Conservation (phyloP, 805 yeast species). For the Candida easanensis region DNA sequence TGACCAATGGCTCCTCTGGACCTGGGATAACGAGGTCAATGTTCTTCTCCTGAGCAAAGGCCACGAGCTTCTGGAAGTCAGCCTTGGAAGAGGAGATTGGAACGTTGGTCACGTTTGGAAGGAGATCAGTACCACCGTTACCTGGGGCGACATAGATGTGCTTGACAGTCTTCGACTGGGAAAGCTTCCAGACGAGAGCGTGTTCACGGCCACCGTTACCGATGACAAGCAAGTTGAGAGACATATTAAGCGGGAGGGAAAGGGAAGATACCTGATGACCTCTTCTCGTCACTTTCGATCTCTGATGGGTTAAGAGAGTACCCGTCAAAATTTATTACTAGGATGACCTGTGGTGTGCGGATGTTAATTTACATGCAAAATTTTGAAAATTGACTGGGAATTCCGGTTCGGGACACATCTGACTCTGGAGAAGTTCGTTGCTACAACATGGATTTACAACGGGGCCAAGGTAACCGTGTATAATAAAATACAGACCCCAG, state of each 20-base stretch:
- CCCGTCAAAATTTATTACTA: not conserved
- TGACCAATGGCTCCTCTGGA: constrained; percentile 98
- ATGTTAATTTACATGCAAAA: not conserved
- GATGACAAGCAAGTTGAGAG: constrained; percentile 70
- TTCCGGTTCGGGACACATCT: not conserved
- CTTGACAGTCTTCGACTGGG: constrained; percentile 70
- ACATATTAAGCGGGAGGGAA: constrained; percentile 15
- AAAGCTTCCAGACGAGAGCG: constrained; percentile 88
- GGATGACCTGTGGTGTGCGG: constrained; percentile 4
- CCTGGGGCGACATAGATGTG: constrained; percentile 93
- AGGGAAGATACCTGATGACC: not conserved
- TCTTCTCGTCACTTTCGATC: not conserved
- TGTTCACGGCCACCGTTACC: constrained; percentile 99
- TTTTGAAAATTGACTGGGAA: not conserved
- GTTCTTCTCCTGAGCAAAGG: constrained; percentile 67
- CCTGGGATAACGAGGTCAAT: constrained; percentile 88
- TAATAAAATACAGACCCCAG: not conserved
- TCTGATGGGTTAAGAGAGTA: not conserved
- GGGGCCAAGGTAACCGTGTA: not conserved
- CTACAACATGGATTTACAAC: not conserved
- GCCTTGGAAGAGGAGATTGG: constrained; percentile 58
- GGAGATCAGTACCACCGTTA: constrained; percentile 82
- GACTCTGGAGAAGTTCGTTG: not conserved
- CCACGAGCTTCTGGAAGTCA: constrained; percentile 68
- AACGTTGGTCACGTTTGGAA: constrained; percentile 63